Evolutionary conservation across 768 basidiomycete genomes (phyloP), one percentile per base, ranked within the genome.

Genomic region (Auricularia auricula-judae): DNA sequence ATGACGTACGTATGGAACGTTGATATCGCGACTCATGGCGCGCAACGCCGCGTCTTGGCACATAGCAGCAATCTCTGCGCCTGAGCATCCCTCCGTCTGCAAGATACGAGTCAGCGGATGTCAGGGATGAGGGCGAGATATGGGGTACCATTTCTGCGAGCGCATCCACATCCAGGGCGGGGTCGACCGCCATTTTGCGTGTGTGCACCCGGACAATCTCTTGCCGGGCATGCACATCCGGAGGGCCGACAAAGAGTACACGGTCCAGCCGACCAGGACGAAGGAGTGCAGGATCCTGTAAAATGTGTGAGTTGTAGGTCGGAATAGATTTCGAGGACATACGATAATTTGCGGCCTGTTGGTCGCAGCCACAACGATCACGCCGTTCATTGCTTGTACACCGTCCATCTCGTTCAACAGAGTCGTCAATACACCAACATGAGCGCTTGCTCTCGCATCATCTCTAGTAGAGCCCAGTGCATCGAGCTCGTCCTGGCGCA

Each of bases 321-420:
- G 1, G 56, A 65, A 43, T 54, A n/a, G 60, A 7, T 62, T 34
- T 33, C 21, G 62, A 65, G 51, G 56, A 80, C 91, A 72, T 66
- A 90, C 89, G 53, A 97, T 86, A n/a, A 86, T 85, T 66, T 97
- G 94, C 7, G 97, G 97, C 64, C 95, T 77, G 72, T 99, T 98
- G 12, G 97, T 99, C 0, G 97, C 97, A 1, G 93, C 97, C 10
- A 99, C 84, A 39, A 98, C 84, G 0, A 92, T 95, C n/a, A 99
- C 97, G 0, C 95, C 94, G 18, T 89, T 79, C 21, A 98, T 79
- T 75, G 96, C 93, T 74, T 98, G 92, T 0, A 98, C 90, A 21
- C 97, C 97, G 71, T 98, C 97, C 93, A 98, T 98, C 72, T 99
- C 97, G 71, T 96, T 98, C 64, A 99, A 73, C 12, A 99, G 79